Percentiles rank a stretch among this genome's conserved stretches.
Evolutionary conservation across 2,329 filamentous ascomycete genomes (phyloP).

Genomic region (Paecilomyces dactylethromorphus): DNA sequence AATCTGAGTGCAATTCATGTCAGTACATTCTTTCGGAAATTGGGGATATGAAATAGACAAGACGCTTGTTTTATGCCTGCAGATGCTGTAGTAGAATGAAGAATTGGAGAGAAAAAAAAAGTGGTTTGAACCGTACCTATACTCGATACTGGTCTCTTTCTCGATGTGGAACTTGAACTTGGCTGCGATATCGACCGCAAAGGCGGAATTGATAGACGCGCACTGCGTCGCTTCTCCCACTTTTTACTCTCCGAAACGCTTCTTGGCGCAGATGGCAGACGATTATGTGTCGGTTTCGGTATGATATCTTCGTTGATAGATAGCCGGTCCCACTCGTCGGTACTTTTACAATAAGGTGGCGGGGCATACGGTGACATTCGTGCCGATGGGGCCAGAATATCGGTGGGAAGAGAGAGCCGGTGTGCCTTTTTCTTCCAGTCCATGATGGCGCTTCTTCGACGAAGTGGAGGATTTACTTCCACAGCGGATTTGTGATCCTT

Average conservation of each 20-base stretch:
- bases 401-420: neutral
- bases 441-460: neutral
- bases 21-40: neutral
- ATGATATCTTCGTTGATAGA: neutral
- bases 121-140: neutral
- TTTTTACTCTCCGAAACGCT: neutral
- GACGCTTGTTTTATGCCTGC: too few relatives aligned
- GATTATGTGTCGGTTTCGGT: slow-evolving; percentile 1
- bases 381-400: neutral
- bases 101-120: too few relatives aligned
- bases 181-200: neutral
- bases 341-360: neutral
- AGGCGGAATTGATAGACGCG: neutral
- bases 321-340: neutral
- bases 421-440: neutral
- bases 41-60: too few relatives aligned
- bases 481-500: neutral
- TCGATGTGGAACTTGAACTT: neutral
- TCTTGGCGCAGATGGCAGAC: neutral
- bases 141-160: neutral
- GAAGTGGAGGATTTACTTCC: neutral
- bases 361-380: neutral
- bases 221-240: neutral
- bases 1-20: neutral
- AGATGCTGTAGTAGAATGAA: too few relatives aligned